A percentile compares a stretch with the other conserved stretches of the same genome.
Conservation (phyloP, 164 flowering plant genomes). For the Dillenia turbinata region DNA sequence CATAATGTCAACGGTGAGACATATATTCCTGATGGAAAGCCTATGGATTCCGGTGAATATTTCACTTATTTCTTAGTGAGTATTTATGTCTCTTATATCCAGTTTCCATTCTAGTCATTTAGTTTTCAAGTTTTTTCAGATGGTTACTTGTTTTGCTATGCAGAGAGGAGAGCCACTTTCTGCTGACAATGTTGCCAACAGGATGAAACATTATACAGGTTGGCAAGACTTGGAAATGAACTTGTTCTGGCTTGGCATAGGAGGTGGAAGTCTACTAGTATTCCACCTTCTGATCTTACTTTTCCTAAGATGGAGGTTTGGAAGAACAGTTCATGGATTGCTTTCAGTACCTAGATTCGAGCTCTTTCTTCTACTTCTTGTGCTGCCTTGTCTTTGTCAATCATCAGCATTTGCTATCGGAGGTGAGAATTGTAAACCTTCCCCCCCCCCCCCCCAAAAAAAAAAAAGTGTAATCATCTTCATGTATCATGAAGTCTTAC, state of each 20-base stretch:
- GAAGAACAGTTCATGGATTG: constrained; percentile 31
- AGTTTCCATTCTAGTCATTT: background rate
- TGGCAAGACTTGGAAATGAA: constrained; percentile 61
- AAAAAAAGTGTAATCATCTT: background rate
- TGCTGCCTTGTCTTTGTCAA: constrained; percentile 53
- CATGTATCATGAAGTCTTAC: background rate
- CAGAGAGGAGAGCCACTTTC: constrained; percentile 57
- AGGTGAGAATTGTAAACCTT: constrained; percentile 28
- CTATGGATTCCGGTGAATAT: constrained; percentile 42
- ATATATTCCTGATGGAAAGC: constrained; percentile 28
- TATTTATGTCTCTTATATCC: background rate
- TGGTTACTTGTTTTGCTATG: constrained; percentile 9
- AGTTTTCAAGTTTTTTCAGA: background rate
- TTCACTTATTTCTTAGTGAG: constrained; percentile 55
- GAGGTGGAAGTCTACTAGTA: constrained; percentile 33
- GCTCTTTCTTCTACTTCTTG: constrained; percentile 47
- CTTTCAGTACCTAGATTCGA: constrained; percentile 54
- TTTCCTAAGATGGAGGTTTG: constrained; percentile 48
- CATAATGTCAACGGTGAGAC: constrained; percentile 19
- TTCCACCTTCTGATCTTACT: constrained; percentile 27
- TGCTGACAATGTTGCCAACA: constrained; percentile 34
- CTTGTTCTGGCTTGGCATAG: constrained; percentile 58
- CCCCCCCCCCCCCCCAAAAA: too few species aligned
- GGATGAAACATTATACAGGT: constrained; percentile 42
- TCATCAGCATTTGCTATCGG: constrained; percentile 50